phyloP scores from a whole-genome alignment of 176 grass and related monocot genomes.

The Paspalum vaginatum region DNA sequence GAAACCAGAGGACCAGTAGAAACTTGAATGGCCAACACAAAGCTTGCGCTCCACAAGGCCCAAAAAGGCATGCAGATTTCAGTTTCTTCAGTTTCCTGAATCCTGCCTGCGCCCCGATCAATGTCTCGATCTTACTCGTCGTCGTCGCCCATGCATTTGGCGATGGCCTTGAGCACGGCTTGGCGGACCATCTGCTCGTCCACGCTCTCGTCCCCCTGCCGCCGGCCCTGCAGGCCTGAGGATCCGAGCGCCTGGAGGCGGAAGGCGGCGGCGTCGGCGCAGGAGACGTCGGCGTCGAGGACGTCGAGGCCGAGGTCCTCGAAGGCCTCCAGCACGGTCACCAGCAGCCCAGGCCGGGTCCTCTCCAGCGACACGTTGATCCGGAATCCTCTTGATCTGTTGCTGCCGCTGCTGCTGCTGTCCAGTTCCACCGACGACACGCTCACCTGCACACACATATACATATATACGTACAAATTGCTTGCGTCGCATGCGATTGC shows the following conservation, averaged over 20 bases:
- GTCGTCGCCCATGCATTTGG: slow-evolving; percentile 40
- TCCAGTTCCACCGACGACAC: slow-evolving; percentile 42
- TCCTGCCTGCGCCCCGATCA: too few relatives aligned
- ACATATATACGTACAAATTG: neutral
- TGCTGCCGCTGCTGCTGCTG: neutral
- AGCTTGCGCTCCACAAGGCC: neutral
- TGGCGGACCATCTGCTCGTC: slow-evolving; percentile 61
- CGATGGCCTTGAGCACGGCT: slow-evolving; percentile 60
- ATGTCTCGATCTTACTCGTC: neutral
- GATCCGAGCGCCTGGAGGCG: slow-evolving; percentile 53
- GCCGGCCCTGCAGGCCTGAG: slow-evolving; percentile 26
- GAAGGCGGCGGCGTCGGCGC: slow-evolving; percentile 43
- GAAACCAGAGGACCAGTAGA: neutral
- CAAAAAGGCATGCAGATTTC: neutral
- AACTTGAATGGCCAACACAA: neutral
- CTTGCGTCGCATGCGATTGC: neutral
- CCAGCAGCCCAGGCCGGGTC: slow-evolving; percentile 43
- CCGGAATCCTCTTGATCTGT: slow-evolving; percentile 34
- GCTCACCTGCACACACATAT: slow-evolving; percentile 39
- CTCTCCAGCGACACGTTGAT: slow-evolving; percentile 56
- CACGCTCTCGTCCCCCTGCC: slow-evolving; percentile 36
- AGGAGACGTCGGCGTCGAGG: slow-evolving; percentile 57
- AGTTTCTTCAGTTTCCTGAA: neutral
- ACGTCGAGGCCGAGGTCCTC: slow-evolving; percentile 67
- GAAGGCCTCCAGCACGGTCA: slow-evolving; percentile 58